A percentile compares a stretch with the other conserved stretches of the same genome.
phyloP scores from a whole-genome alignment of 2,329 filamentous ascomycete genomes.

The Ophiosphaerella narmari region DNA sequence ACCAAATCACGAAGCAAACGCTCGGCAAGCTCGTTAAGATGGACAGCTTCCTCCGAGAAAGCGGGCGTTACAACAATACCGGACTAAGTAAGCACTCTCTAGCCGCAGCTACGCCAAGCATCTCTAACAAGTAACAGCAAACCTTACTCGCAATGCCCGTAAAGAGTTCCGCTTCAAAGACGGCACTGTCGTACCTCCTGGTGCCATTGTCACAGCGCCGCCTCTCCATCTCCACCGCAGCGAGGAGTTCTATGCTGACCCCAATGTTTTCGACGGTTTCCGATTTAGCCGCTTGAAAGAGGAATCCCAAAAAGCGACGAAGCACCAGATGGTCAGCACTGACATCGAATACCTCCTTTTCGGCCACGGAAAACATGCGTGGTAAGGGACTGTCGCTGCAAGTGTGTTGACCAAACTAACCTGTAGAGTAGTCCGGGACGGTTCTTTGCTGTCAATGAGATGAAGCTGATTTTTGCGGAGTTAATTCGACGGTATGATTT shows the following conservation, averaged over 20 bases:
- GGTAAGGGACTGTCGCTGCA: neutral
- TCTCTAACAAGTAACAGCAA: neutral
- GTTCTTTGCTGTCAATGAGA: neutral
- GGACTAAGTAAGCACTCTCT: neutral
- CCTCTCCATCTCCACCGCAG: neutral
- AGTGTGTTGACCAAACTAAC: neutral
- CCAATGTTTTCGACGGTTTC: neutral
- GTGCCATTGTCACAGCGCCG: neutral
- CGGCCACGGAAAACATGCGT: neutral
- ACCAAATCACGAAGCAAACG: neutral
- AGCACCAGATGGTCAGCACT: neutral
- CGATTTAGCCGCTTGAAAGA: neutral
- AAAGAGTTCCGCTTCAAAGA: neutral
- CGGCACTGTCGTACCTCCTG: neutral
- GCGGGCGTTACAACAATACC: neutral
- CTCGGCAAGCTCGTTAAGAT: neutral
- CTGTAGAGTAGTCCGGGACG: neutral
- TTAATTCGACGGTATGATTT: neutral
- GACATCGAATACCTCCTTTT: neutral
- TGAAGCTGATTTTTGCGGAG: neutral
- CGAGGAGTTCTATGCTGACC: neutral
- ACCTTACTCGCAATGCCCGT: neutral
- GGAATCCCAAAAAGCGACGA: neutral
- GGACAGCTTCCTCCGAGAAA: neutral
- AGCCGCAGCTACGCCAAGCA: neutral